Evolutionary conservation across 306 rosid genomes (phyloP).

Genomic region (Castanea crenata): DNA sequence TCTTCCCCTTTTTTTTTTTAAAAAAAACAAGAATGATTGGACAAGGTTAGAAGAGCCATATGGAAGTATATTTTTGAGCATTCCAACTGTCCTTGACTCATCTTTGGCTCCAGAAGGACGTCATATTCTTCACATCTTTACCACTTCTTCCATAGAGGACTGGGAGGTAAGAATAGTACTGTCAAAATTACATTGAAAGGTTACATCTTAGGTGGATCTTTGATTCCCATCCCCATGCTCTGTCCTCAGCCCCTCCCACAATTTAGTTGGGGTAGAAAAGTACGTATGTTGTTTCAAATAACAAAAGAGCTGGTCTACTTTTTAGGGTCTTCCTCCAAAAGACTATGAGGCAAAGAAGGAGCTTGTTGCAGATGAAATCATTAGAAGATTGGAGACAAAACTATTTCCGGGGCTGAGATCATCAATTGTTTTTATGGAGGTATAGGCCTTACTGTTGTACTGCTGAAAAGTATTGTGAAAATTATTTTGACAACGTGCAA

Average conservation of each 20-base stretch:
- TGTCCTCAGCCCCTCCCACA: constrained; percentile 1
- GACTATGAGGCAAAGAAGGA: constrained; percentile 88
- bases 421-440: constrained; percentile 81
- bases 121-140: constrained; percentile 93
- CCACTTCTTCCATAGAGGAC: constrained; percentile 88
- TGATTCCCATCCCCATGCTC: constrained; percentile 12
- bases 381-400: constrained; percentile 69
- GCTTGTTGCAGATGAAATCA: constrained; percentile 74
- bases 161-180: constrained; percentile 63
- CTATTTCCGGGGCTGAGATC: constrained; percentile 83
- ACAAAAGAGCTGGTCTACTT: constrained; percentile 17
- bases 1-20: not conserved
- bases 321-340: constrained; percentile 64
- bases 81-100: constrained; percentile 90
- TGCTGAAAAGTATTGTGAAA: not conserved
- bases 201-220: constrained; percentile 9
- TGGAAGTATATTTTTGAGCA: constrained; percentile 91
- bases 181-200: constrained; percentile 15
- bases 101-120: constrained; percentile 86
- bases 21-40: constrained; percentile 57
- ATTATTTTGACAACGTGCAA: not conserved
- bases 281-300: constrained; percentile 9
- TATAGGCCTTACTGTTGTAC: constrained; percentile 26
- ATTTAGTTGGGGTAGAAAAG: not conserved
- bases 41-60: constrained; percentile 73